These are phyloP conservation scores for Fusarium nurragi DNA, from an alignment of 2,329 filamentous ascomycete genomes.

Conservation along the genomic window DNA sequence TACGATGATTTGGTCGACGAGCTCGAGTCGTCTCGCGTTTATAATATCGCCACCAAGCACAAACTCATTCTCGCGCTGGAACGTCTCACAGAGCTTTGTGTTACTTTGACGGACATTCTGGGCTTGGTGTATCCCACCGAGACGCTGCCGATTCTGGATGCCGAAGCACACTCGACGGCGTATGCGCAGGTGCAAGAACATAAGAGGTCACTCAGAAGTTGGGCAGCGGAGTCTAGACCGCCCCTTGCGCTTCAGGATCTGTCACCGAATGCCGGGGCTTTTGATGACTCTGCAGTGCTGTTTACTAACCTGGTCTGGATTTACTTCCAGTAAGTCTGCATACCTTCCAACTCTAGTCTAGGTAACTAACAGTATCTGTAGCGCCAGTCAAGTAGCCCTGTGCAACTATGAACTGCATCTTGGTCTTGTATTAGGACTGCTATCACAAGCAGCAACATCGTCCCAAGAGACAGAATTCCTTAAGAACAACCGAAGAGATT, in stretches of 20 bases:
- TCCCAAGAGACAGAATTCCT: constrained; percentile 18
- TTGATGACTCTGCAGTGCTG: constrained; percentile 24
- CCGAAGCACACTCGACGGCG: constrained; percentile 12
- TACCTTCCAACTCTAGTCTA: fast-evolving
- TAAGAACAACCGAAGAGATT: constrained; percentile 25
- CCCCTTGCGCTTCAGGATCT: constrained; percentile 22
- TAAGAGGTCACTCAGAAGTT: constrained; percentile 9
- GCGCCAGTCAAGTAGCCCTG: constrained; percentile 28
- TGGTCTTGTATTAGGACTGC: constrained; percentile 19
- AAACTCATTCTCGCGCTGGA: constrained; percentile 29
- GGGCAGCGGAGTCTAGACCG: constrained; percentile 20
- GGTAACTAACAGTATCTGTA: not conserved
- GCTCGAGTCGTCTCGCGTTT: constrained; percentile 30
- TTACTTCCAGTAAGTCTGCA: constrained; percentile 30
- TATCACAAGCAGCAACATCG: not conserved
- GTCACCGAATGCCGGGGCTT: not conserved
- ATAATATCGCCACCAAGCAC: constrained; percentile 30
- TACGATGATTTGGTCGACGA: constrained; percentile 33
- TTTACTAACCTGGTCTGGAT: constrained; percentile 38
- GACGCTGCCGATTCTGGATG: constrained; percentile 19
- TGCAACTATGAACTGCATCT: constrained; percentile 36
- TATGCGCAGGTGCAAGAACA: constrained; percentile 24
- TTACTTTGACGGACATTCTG: constrained; percentile 27
- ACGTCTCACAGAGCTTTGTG: constrained; percentile 27
- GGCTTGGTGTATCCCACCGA: constrained; percentile 29